Evolutionary conservation across 2,329 filamentous ascomycete genomes (phyloP), one percentile per base, ranked within the genome.

Genomic region (Parascedosporium putredinis): DNA sequence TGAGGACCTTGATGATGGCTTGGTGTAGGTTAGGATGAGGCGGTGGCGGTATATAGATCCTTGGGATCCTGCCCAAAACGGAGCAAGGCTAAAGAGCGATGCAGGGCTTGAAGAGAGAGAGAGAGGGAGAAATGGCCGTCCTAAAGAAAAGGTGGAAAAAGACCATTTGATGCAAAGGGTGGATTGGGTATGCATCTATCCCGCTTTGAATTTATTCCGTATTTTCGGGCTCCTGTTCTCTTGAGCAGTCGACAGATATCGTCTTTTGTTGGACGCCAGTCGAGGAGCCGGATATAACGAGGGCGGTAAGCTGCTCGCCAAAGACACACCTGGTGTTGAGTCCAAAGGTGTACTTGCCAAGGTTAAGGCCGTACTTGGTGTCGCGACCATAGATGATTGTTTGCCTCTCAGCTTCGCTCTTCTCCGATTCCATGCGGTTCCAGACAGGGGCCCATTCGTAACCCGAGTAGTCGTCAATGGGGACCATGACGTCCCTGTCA

Each of bases 351-450:
- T 87, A 94, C 45, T 76, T 72, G 46, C 78, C 59, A 52, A 72
- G 56, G 27, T 58, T 60, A 46, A 94, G 74, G 0, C 88, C 89
- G 2, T 69, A 68, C 58, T 83, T 82, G 20, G 88, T 79, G 62
- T 96, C 88, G 62, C 97, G 91, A 4, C 90, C 90, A 64, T 95
- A 96, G 51, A 95, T 75, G 36, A 95, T 84, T 1, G 86, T 88
- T 36, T 72, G 78, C 8, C 76, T 71, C 25, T 65, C 56, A 10
- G 54, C 45, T 24, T 59, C 54, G 43, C 52, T 53, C 2, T 62
- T 52, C 23, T 59, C 59, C 49, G 62, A 62, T 57, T 82, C 75
- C 51, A 65, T 63, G 50, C 66, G 67, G 58, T 81, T 75, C 79
- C 79, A 83, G 6, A 68, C 66, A 57, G 82, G 76, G 47, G 80